Evolutionary conservation across 106 monocot genomes (phyloP).

Genomic region (Dendrobium nobile): DNA sequence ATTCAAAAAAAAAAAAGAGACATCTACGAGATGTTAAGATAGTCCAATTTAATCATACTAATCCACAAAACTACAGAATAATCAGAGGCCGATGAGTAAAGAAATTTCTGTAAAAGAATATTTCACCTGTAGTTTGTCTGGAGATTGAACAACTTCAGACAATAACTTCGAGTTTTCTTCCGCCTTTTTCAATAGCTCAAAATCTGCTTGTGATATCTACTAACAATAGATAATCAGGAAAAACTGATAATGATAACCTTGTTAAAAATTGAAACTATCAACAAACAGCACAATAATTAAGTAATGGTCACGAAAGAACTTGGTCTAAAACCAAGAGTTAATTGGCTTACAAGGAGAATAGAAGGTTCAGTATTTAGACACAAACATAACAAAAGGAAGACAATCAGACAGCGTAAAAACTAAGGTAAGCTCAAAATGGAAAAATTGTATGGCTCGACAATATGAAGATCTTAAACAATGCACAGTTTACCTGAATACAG

Average conservation of each 20-base stretch:
- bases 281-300: background rate
- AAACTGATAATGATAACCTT: background rate
- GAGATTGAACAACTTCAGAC: slow-evolving; percentile 73
- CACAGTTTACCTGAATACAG: background rate
- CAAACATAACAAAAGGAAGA: background rate
- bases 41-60: background rate
- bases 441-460: background rate
- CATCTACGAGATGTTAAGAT: background rate
- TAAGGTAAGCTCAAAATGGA: background rate
- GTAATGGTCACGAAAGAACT: background rate
- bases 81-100: background rate
- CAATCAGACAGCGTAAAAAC: background rate
- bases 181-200: slow-evolving; percentile 44
- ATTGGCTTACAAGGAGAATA: background rate
- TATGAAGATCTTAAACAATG: background rate
- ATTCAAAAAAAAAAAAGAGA: background rate
- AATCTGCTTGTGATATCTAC: slow-evolving; percentile 72
- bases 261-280: background rate
- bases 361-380: background rate
- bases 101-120: slow-evolving; percentile 2
- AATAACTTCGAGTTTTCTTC: slow-evolving; percentile 60
- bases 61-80: background rate
- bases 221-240: background rate
- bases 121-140: slow-evolving; percentile 66
- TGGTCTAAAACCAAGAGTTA: background rate